Conservation (phyloP, 192 early-diverging fungal species). For the Backusella morwellensis region DNA sequence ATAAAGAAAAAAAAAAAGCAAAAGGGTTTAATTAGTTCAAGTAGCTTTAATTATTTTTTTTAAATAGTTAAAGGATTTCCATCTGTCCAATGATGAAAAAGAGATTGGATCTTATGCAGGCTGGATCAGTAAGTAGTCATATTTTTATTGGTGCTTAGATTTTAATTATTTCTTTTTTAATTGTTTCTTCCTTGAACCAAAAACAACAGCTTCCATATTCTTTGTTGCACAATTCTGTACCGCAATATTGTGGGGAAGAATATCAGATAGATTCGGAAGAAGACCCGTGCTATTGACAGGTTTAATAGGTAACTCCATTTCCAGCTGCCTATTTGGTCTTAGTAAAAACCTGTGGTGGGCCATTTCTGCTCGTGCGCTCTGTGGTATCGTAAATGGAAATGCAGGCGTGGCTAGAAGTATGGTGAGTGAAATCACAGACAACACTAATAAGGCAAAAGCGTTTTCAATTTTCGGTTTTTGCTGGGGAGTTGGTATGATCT, state of each 20-base stretch:
- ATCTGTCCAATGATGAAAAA: slow-evolving; percentile 66
- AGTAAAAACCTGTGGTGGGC: slow-evolving; percentile 58
- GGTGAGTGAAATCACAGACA: slow-evolving; percentile 83
- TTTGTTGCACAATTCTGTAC: slow-evolving; percentile 71
- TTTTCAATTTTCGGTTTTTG: slow-evolving; percentile 75
- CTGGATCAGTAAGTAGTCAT: slow-evolving; percentile 47
- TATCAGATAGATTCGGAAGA: slow-evolving; percentile 81
- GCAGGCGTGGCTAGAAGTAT: slow-evolving; percentile 80
- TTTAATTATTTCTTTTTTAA: slow-evolving; percentile 5
- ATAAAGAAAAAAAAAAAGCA: neutral
- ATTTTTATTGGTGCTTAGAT: neutral
- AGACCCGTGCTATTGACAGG: slow-evolving; percentile 79
- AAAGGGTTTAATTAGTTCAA: neutral
- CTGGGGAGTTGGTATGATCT: slow-evolving; percentile 63
- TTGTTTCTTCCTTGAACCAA: neutral
- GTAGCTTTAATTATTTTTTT: neutral
- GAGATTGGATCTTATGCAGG: slow-evolving; percentile 84
- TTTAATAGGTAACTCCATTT: slow-evolving; percentile 71
- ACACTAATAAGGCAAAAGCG: slow-evolving; percentile 71
- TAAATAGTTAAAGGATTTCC: slow-evolving; percentile 63
- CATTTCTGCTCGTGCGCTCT: slow-evolving; percentile 56
- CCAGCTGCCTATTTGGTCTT: slow-evolving; percentile 72
- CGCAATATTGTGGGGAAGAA: slow-evolving; percentile 66
- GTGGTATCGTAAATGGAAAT: slow-evolving; percentile 75
- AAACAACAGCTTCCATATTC: slow-evolving; percentile 55